phyloP scores from a whole-genome alignment of 306 rosid genomes.

The Medicago ruthenica region DNA sequence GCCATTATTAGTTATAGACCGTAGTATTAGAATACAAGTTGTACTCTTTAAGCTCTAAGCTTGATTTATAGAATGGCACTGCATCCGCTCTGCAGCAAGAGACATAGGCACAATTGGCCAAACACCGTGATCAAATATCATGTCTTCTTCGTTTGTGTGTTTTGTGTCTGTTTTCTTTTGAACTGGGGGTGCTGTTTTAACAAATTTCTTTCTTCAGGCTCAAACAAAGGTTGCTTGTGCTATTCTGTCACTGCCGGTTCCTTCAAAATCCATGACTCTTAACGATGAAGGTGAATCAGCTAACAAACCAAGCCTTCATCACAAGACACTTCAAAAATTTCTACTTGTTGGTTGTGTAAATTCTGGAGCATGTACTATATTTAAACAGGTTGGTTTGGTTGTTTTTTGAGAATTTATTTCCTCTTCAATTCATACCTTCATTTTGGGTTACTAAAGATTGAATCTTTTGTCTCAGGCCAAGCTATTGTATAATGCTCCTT shows the following conservation, averaged over 20 bases:
- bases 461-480: slow-evolving; percentile 65
- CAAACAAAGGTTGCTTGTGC: slow-evolving; percentile 54
- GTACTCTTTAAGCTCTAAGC: not conserved
- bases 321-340: slow-evolving; percentile 53
- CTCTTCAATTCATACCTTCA: slow-evolving; percentile 18
- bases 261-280: slow-evolving; percentile 40
- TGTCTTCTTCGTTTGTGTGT: not conserved
- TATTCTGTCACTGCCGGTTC: slow-evolving; percentile 63
- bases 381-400: slow-evolving; percentile 75
- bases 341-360: slow-evolving; percentile 73
- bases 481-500: slow-evolving; percentile 65
- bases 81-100: not conserved
- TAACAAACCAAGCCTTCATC: not conserved
- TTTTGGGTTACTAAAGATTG: slow-evolving; percentile 35
- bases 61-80: not conserved
- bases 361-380: slow-evolving; percentile 81
- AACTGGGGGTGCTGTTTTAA: not conserved
- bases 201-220: slow-evolving; percentile 47
- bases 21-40: not conserved
- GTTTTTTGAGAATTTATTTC: slow-evolving; percentile 22
- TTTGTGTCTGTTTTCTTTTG: not conserved
- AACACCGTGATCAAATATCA: not conserved
- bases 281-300: slow-evolving; percentile 42
- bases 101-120: not conserved
- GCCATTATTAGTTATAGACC: slow-evolving; percentile 33